Percentiles rank a stretch among this genome's conserved stretches.
Evolutionary conservation across 176 grass and related monocot species (phyloP).

Genomic region (Chrysopogon serrulatus): DNA sequence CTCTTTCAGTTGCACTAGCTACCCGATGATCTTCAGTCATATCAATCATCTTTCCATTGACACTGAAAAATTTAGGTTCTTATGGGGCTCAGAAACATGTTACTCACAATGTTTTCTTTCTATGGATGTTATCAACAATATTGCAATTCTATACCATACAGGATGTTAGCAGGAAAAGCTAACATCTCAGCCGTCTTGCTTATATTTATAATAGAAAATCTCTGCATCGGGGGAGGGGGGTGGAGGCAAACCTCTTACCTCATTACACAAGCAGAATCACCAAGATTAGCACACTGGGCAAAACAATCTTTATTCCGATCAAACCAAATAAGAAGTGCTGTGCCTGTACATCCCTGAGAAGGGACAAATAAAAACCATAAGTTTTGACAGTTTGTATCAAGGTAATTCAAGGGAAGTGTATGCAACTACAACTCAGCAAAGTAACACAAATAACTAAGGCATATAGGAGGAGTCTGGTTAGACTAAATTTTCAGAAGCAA

Average conservation of each 20-base stretch:
- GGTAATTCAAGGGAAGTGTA: background rate
- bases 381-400: background rate
- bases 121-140: background rate
- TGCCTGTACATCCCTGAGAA: conserved; percentile 91
- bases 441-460: background rate
- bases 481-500: background rate
- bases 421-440: background rate
- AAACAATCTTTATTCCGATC: conserved; percentile 62
- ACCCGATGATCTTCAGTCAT: conserved; percentile 91
- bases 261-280: conserved; percentile 82
- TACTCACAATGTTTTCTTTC: background rate
- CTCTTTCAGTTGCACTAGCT: conserved; percentile 56
- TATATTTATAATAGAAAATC: background rate
- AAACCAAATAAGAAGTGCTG: conserved; percentile 77
- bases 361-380: background rate
- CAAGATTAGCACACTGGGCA: conserved; percentile 90
- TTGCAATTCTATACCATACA: background rate
- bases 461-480: background rate
- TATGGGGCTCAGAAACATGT: background rate
- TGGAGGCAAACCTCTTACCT: conserved; percentile 34
- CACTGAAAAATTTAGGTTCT: conserved; percentile 33
- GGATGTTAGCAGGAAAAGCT: background rate
- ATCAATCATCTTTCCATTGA: conserved; percentile 49
- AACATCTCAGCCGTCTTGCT: background rate
- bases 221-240: background rate